phyloP scores from a whole-genome alignment of 1,139 yeast genomes.

The Candida sp. region DNA sequence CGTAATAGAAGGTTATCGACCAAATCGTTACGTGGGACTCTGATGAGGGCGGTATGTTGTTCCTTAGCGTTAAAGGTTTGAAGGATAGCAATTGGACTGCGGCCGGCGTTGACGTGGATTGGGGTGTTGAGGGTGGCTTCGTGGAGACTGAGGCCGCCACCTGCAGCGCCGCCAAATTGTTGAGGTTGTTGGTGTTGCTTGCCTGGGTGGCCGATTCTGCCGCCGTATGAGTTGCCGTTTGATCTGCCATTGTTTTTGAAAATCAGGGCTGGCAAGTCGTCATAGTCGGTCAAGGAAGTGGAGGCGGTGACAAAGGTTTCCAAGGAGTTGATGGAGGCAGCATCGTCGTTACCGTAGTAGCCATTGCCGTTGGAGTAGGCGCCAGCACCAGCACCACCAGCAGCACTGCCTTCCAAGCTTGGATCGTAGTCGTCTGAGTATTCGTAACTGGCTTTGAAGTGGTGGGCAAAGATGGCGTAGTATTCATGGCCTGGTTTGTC shows the following conservation, averaged over 20 bases:
- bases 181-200: constrained; percentile 6
- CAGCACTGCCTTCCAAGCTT: constrained; percentile 3
- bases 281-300: constrained; percentile 32
- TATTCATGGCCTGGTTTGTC: constrained; percentile 26
- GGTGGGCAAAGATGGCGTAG: constrained; percentile 24
- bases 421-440: constrained; percentile 24
- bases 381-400: constrained; percentile 7
- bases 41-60: constrained; percentile 28
- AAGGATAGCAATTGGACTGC: constrained; percentile 19
- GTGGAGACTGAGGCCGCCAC: constrained; percentile 12
- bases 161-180: too few relatives aligned
- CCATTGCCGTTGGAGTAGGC: constrained; percentile 10
- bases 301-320: constrained; percentile 45
- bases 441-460: constrained; percentile 28
- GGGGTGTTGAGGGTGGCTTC: constrained; percentile 10
- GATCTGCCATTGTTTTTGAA: constrained; percentile 9
- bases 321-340: constrained; percentile 28
- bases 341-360: constrained; percentile 19
- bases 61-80: constrained; percentile 28
- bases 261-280: constrained; percentile 17
- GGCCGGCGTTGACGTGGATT: constrained; percentile 20
- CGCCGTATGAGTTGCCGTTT: constrained; percentile 14
- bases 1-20: constrained; percentile 39
- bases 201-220: constrained; percentile 14
- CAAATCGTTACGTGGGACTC: constrained; percentile 32